phyloP scores from a whole-genome alignment of 225 moss, liverwort and hornwort genomes.

The Antitrichia curtipendula region DNA sequence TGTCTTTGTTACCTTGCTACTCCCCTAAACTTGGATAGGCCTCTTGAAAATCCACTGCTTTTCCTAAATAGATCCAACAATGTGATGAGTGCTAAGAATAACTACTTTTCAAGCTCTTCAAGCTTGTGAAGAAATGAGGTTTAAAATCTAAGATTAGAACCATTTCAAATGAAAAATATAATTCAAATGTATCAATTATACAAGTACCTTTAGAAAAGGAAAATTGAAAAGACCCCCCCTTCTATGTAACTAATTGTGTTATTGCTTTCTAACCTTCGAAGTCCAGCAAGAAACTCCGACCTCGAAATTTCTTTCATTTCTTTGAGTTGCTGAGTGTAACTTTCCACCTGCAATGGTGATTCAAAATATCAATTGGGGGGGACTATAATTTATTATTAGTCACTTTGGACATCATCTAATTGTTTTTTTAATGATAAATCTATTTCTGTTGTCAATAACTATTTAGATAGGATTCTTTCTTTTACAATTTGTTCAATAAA shows the following conservation, averaged over 20 bases:
- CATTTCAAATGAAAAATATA: neutral
- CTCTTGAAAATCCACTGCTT: slow-evolving; percentile 31
- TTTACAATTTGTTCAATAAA: no score
- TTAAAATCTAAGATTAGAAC: neutral
- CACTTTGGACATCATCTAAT: neutral
- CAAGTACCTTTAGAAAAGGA: no score
- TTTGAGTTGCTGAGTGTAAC: neutral
- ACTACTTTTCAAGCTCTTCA: neutral
- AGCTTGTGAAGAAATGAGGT: no score
- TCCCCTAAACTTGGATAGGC: slow-evolving; percentile 22
- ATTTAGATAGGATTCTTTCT: neutral
- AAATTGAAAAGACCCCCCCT: neutral
- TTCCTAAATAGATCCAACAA: neutral
- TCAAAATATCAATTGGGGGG: neutral
- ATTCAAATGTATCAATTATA: neutral
- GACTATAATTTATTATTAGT: neutral
- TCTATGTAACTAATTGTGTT: no score
- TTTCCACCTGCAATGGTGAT: neutral
- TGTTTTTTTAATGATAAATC: no score
- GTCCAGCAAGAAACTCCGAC: slow-evolving; percentile 4
- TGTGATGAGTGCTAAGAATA: neutral
- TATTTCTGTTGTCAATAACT: no score
- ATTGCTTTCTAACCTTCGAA: slow-evolving; percentile 1
- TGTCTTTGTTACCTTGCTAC: slow-evolving; percentile 7
- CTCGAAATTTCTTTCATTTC: slow-evolving; percentile 15